A percentile compares a stretch with the other conserved stretches of the same genome.
phyloP scores from a whole-genome alignment of 139 green algal species.

The Coelastrella sp. region DNA sequence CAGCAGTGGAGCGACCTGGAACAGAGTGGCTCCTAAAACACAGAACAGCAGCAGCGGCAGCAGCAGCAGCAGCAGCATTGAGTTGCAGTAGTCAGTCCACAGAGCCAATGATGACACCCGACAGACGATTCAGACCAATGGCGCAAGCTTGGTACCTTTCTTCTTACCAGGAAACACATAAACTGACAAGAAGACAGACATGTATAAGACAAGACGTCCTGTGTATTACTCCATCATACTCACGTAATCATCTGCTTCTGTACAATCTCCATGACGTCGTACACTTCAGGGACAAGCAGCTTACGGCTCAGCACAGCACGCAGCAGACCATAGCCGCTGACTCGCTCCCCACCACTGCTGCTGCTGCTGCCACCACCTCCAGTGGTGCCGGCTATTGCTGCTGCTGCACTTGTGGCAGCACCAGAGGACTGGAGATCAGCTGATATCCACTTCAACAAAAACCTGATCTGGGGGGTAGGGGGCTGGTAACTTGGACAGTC shows the following conservation, averaged over 20 bases:
- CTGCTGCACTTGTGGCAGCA: slow-evolving; percentile 26
- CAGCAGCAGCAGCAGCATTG: background rate
- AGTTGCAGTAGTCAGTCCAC: too few relatives aligned
- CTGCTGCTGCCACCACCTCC: slow-evolving; percentile 28
- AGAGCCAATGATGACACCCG: too few relatives aligned
- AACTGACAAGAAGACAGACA: too few relatives aligned
- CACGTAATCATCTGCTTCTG: slow-evolving; percentile 71
- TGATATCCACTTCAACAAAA: slow-evolving; percentile 85
- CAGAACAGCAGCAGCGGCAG: background rate
- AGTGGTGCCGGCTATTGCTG: background rate
- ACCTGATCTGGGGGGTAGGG: slow-evolving; percentile 72
- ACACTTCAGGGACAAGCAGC: slow-evolving; percentile 91
- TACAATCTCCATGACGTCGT: slow-evolving; percentile 90
- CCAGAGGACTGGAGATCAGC: slow-evolving; percentile 72
- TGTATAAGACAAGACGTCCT: too few relatives aligned
- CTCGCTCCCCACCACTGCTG: slow-evolving; percentile 53
- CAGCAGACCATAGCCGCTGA: slow-evolving; percentile 81
- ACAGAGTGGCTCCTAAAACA: slow-evolving; percentile 47
- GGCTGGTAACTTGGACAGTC: slow-evolving; percentile 73
- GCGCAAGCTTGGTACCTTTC: too few relatives aligned
- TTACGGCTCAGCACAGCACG: slow-evolving; percentile 79
- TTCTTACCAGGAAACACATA: too few relatives aligned
- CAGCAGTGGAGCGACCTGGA: slow-evolving; percentile 67
- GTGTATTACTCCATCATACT: slow-evolving; percentile 6
- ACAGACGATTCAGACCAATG: too few relatives aligned